Percentiles rank a stretch among this genome's conserved stretches.
phyloP scores from a whole-genome alignment of 2,329 filamentous ascomycete species.

The Penicillium sp. region DNA sequence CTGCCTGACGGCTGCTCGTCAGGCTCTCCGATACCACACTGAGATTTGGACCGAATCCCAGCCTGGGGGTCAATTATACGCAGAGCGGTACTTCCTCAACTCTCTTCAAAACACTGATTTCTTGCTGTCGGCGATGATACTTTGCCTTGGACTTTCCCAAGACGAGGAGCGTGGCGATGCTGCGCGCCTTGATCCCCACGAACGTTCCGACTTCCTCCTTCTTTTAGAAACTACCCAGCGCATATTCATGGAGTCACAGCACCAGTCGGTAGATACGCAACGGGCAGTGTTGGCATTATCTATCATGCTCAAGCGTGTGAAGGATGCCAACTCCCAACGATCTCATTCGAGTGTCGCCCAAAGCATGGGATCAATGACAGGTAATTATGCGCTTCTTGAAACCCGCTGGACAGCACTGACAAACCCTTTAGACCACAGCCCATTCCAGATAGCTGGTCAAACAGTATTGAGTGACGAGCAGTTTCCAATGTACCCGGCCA shows the following conservation, averaged over 20 bases:
- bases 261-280: constrained; percentile 30
- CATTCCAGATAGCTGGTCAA: not conserved
- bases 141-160: constrained; percentile 51
- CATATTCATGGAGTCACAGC: constrained; percentile 27
- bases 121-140: constrained; percentile 61
- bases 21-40: constrained; percentile 53
- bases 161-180: constrained; percentile 16
- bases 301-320: constrained; percentile 32
- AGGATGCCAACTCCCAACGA: constrained; percentile 3
- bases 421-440: constrained; percentile 1
- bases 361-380: not conserved
- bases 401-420: not conserved
- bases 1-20: constrained; percentile 52
- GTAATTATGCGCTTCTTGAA: not conserved
- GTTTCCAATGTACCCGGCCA: not conserved
- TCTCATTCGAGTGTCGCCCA: constrained; percentile 4
- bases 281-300: constrained; percentile 29
- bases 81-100: constrained; percentile 60
- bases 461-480: constrained; percentile 6
- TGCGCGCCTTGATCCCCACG: constrained; percentile 3
- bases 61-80: constrained; percentile 57
- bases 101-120: constrained; percentile 63
- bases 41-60: constrained; percentile 54
- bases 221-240: constrained; percentile 30
- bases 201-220: constrained; percentile 25